Conservation (phyloP, 257 asterid species). For the Solanum habrochaites region DNA sequence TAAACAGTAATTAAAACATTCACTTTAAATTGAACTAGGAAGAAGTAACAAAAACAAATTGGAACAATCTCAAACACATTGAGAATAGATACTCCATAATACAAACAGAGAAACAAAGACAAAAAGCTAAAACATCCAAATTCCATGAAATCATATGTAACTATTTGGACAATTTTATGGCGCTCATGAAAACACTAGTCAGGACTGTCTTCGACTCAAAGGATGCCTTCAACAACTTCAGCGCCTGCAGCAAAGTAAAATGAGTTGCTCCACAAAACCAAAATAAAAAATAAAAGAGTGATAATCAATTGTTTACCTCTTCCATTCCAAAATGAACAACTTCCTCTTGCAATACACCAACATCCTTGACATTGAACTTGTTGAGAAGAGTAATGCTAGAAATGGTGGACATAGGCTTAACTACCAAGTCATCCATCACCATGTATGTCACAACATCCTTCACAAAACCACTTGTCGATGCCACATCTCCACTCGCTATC, state of each 20-base stretch:
- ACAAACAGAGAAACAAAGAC: no score
- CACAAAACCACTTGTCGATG: not conserved
- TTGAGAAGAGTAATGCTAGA: not conserved
- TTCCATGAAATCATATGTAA: not conserved
- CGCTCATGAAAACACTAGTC: not conserved
- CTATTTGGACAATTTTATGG: not conserved
- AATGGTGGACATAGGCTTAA: not conserved
- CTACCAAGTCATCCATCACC: not conserved
- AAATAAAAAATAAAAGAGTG: not conserved
- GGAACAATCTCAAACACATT: no score
- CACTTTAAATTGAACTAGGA: no score
- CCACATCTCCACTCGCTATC: rapidly evolving
- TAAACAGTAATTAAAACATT: no score
- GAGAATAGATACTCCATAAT: not conserved
- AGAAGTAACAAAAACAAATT: no score
- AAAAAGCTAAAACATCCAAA: no score
- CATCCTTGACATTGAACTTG: not conserved
- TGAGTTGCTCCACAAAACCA: not conserved
- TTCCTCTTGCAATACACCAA: not conserved
- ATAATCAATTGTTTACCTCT: not conserved
- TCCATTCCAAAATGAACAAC: not conserved
- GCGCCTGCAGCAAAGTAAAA: not conserved
- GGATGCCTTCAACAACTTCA: not conserved
- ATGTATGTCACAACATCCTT: not conserved
- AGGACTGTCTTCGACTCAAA: not conserved